Evolutionary conservation across 257 asterid genomes (phyloP).

Genomic region (Coffea canephora): DNA sequence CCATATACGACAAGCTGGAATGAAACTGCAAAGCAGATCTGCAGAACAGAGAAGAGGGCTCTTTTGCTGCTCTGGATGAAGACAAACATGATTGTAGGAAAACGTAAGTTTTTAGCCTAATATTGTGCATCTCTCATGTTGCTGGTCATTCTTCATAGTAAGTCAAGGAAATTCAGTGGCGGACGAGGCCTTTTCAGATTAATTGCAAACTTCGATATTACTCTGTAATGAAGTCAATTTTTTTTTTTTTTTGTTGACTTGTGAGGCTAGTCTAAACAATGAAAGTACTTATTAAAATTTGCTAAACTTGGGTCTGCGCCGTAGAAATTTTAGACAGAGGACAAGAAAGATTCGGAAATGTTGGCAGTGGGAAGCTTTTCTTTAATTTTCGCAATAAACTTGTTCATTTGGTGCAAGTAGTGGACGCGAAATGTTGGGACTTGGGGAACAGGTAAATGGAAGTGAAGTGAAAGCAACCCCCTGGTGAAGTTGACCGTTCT

Average conservation of each 20-base stretch:
- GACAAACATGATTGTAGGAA: not conserved
- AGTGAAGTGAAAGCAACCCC: not conserved
- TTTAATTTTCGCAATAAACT: not conserved
- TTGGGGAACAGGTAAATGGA: not conserved
- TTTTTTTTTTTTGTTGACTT: not conserved
- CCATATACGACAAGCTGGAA: constrained; percentile 19
- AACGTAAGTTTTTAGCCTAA: not conserved
- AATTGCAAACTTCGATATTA: not conserved
- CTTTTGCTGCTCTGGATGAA: constrained; percentile 28
- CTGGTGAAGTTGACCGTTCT: not conserved
- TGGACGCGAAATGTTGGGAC: not conserved
- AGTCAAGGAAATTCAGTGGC: not conserved
- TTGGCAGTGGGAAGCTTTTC: not conserved
- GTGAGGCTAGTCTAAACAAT: not conserved
- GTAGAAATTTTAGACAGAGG: not conserved
- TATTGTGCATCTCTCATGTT: not conserved
- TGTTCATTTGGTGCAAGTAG: not conserved
- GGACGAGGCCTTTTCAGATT: not conserved
- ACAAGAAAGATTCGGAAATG: too few species aligned
- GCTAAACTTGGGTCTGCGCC: not conserved
- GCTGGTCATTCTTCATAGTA: not conserved
- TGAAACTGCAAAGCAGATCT: constrained; percentile 22
- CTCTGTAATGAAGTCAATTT: not conserved
- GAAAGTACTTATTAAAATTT: not conserved
- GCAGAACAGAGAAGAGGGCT: constrained; percentile 7